Conservation (phyloP, 768 basidiomycete species). For the Chlorophyllum brunneum region DNA sequence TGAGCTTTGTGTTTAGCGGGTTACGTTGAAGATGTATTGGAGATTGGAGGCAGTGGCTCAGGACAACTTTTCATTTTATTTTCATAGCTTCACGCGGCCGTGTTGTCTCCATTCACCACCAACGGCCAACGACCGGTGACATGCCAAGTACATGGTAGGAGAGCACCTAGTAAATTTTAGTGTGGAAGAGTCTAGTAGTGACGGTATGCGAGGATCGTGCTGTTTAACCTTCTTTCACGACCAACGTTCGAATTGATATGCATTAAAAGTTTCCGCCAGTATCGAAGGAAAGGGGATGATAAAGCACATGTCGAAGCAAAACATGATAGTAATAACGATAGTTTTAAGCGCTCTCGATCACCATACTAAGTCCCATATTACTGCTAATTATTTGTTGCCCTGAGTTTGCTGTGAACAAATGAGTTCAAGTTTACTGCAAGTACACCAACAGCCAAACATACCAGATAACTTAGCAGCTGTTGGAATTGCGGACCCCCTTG, state of each 20-base stretch:
- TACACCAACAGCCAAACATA: conserved; percentile 27
- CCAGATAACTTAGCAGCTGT: conserved; percentile 68
- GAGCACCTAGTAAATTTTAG: no score
- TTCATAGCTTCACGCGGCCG: conserved; percentile 6
- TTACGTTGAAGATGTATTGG: neutral
- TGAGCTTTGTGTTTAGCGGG: neutral
- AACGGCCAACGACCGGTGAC: no score
- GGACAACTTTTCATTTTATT: no score
- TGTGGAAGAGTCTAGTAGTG: no score
- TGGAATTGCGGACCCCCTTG: conserved; percentile 42
- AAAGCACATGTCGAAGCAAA: conserved; percentile 1
- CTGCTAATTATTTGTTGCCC: conserved; percentile 8
- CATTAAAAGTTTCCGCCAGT: neutral
- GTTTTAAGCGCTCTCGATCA: neutral
- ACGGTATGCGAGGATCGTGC: no score
- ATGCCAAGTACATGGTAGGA: no score
- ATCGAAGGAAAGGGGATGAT: neutral
- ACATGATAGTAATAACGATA: conserved; percentile 11
- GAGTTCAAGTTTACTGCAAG: neutral
- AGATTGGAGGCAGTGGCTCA: neutral
- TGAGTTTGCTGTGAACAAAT: conserved; percentile 5
- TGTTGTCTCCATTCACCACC: neutral
- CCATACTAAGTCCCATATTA: neutral
- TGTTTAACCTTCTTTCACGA: no score
- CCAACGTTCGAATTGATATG: no score